These are phyloP conservation scores for Dactylellina parvicollis DNA, from an alignment of 2,329 filamentous ascomycete genomes.

Conservation along the genomic window DNA sequence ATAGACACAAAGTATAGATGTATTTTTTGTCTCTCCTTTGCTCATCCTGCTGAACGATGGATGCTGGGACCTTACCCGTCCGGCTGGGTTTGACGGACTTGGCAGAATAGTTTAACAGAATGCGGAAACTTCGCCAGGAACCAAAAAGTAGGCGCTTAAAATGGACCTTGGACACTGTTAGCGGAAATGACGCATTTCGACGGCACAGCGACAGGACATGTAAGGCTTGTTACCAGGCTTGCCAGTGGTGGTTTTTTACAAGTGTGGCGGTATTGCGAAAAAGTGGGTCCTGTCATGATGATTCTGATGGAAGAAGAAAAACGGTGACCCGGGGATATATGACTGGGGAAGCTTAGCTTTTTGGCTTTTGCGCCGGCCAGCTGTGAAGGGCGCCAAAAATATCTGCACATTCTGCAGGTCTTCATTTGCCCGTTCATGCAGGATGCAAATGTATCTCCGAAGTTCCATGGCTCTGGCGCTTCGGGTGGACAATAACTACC, in stretches of 20 bases:
- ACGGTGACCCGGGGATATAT: not conserved
- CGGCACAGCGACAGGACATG: no score
- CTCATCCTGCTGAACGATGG: conserved; percentile 14
- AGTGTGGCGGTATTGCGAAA: conserved; percentile 8
- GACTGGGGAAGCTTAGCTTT: conserved; percentile 6
- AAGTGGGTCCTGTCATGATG: conserved; percentile 28
- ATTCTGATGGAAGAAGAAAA: not conserved
- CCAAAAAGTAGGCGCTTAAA: conserved; percentile 39
- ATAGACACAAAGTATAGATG: conserved; percentile 16
- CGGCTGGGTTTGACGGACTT: conserved; percentile 45
- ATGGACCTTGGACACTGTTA: conserved; percentile 1
- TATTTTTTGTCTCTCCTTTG: conserved; percentile 1
- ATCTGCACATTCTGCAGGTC: conserved; percentile 5
- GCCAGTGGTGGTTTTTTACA: not conserved
- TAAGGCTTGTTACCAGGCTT: no score
- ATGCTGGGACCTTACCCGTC: conserved; percentile 45
- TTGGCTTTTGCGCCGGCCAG: conserved; percentile 7
- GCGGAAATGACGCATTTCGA: conserved; percentile 47
- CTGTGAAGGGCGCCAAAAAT: conserved; percentile 28
- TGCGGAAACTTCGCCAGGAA: conserved; percentile 41
- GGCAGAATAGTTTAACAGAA: conserved; percentile 40
- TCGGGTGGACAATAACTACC: no score
- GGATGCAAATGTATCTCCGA: conserved; percentile 9
- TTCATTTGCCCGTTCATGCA: conserved; percentile 1
- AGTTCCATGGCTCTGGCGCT: conserved; percentile 36